Evolutionary conservation across 345 rosid species (phyloP).

Genomic region (Salix exigua): DNA sequence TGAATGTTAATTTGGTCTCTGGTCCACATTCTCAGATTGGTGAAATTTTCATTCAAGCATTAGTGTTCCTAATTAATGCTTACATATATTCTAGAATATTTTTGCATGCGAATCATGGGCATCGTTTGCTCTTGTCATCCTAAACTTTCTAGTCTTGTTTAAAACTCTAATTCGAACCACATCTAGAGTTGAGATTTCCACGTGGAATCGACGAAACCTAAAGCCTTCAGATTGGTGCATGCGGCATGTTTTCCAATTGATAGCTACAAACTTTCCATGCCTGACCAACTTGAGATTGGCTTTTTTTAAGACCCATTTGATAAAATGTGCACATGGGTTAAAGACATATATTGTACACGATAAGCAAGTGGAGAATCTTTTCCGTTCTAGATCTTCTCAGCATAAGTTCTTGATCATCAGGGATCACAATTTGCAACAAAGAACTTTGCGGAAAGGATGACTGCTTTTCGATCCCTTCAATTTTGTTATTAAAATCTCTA

Average conservation of each 20-base stretch:
- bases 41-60: background rate
- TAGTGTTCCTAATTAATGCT: background rate
- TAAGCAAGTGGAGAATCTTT: background rate
- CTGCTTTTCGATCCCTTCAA: background rate
- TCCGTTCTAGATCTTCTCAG: background rate
- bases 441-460: background rate
- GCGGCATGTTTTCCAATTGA: background rate
- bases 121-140: background rate
- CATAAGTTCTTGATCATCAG: background rate
- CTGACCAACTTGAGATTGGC: background rate
- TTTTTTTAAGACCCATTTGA: background rate
- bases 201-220: background rate
- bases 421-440: background rate
- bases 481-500: background rate
- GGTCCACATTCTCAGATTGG: constrained; percentile 7
- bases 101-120: constrained; percentile 1
- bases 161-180: background rate
- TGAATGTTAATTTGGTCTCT: background rate
- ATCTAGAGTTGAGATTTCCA: background rate
- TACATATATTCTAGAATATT: background rate
- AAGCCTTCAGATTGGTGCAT: background rate
- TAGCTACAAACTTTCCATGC: background rate
- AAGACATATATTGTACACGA: background rate
- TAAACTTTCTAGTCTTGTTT: background rate
- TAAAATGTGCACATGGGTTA: background rate